Evolutionary conservation across 2,329 filamentous ascomycete genomes (phyloP), one percentile per base, ranked within the genome.

Genomic region (Xylaria sp.): DNA sequence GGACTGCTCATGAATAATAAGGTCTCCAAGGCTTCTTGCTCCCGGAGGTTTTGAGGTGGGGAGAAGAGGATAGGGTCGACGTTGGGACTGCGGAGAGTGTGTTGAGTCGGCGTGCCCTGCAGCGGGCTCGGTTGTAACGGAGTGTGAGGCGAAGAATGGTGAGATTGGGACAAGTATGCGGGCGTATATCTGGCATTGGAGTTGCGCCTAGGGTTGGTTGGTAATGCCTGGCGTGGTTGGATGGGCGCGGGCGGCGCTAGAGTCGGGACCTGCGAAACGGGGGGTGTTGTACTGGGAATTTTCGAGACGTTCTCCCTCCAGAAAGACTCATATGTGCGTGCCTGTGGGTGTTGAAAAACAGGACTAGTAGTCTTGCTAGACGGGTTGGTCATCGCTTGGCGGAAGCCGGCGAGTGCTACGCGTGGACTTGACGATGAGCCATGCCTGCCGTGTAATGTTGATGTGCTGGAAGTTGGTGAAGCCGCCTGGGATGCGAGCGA

Each of bases 1-100:
- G 91, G 91, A 70, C 90, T 93, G 75, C 92, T 93, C 89, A 96
- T 91, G 75, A 94, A 94, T 30, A 95, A 83, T 28, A 96, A 80
- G 0, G 91, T 91, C 76, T 94, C 92, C 55, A 95, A 89, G 6
- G 93, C 93, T 74, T 95, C 93, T 75, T 94, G 91, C 76, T 96
- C 93, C 60, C 91, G 87, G 9, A 87, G 82, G 25, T 89, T 89
- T 70, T 92, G 90, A 64, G 90, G 90, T 0, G 90, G 90, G 34
- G 91, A 92, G 68, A 89, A 89, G 4, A 91, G 80, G 18, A 90
- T 87, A 8, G 86, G 83, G 62, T 87, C 85, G 23, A 80, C 78
- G 59, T 78, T 80, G 55, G 80, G 80, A 25, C 80, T 79, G 15
- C 77, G 77, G 66, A 68, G 76, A 75, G n/a, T 75, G 67, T 69